A percentile compares a stretch with the other conserved stretches of the same genome.
phyloP scores from a whole-genome alignment of 1,284 basidiomycete species.

The Cryptococcus neoformans region DNA sequence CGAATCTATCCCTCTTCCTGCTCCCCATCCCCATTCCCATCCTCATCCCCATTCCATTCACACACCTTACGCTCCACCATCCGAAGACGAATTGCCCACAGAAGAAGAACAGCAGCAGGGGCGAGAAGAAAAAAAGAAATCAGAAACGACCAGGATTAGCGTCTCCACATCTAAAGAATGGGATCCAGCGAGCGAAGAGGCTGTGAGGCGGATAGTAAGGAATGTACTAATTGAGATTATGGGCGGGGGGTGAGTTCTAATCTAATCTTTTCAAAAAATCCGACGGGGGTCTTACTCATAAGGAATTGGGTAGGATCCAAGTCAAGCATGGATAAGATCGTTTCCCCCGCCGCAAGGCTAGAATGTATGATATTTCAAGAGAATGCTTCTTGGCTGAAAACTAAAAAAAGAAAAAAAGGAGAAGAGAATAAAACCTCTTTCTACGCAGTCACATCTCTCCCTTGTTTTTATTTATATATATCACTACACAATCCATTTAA shows the following conservation, averaged over 20 bases:
- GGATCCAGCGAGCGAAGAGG: slow-evolving; percentile 10
- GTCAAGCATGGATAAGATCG: slow-evolving; percentile 2
- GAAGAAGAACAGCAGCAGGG: no score
- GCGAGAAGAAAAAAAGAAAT: neutral
- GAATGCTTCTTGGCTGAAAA: no score
- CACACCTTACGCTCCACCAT: neutral
- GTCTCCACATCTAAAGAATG: slow-evolving; percentile 10
- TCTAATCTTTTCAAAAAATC: neutral
- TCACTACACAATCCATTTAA: no score
- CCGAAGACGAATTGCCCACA: neutral
- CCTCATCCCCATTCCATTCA: neutral
- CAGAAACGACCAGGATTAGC: slow-evolving; percentile 8
- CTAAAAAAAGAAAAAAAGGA: no score
- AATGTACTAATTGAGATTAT: slow-evolving; percentile 15
- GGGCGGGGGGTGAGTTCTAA: slow-evolving; percentile 16
- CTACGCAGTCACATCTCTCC: no score
- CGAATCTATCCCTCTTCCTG: slow-evolving; percentile 1
- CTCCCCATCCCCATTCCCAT: neutral
- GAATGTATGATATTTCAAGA: no score
- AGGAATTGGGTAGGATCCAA: slow-evolving; percentile 3
- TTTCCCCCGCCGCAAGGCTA: no score
- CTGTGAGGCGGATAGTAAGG: slow-evolving; percentile 12
- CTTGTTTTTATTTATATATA: no score
- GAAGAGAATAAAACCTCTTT: no score
- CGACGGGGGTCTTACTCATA: neutral